Conservation (phyloP, 2,329 filamentous ascomycete species). For the Aspergillus sp. region DNA sequence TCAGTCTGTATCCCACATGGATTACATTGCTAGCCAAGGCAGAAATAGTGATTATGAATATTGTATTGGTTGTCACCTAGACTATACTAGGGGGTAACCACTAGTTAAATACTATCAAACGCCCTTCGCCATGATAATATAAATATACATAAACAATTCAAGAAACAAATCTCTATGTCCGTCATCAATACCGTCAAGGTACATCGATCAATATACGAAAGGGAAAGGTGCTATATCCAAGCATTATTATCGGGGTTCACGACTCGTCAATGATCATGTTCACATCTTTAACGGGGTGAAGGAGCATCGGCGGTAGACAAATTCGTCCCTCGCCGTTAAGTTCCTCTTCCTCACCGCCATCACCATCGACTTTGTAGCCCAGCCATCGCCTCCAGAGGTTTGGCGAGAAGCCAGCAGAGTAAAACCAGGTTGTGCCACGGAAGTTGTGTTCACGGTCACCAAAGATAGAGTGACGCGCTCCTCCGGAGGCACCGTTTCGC, state of each 20-base stretch:
- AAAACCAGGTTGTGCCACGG: conserved; percentile 85
- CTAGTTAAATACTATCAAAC: neutral
- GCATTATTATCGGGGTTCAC: conserved; percentile 1
- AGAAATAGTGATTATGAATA: neutral
- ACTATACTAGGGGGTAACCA: neutral
- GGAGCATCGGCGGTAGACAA: conserved; percentile 85
- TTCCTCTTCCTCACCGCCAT: conserved; percentile 76
- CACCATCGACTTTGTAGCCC: conserved; percentile 75
- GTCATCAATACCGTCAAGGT: neutral
- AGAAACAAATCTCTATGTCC: neutral
- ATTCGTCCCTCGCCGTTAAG: conserved; percentile 74
- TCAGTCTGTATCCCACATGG: too few species aligned
- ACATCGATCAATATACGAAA: neutral
- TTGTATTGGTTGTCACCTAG: neutral
- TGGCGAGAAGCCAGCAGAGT: conserved; percentile 77
- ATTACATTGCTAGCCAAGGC: neutral
- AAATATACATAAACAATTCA: neutral
- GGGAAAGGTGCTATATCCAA: neutral
- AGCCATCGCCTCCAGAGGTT: conserved; percentile 85
- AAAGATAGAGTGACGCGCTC: conserved; percentile 69
- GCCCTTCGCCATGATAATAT: neutral
- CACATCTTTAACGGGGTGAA: conserved; percentile 84
- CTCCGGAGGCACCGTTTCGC: conserved; percentile 72
- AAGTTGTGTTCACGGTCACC: conserved; percentile 89
- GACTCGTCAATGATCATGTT: conserved; percentile 51